Base-by-base conservation (phyloP, 129 eudicot genomes). In the Saposhnikovia divaricata region DNA sequence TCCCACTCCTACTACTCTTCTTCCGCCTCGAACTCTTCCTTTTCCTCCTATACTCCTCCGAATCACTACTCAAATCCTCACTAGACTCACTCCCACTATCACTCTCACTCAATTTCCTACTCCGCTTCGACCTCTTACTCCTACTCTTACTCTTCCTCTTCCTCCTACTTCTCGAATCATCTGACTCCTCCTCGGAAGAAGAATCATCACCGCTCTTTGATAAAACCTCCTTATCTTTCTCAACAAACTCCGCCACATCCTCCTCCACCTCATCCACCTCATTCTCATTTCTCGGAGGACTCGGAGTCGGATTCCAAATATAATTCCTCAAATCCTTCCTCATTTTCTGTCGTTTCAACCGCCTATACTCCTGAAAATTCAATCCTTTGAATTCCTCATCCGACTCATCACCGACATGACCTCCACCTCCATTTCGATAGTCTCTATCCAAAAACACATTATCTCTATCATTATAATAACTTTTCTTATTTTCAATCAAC, bases 291-390 rank as follows among this genome's bases (percentile, higher is more conserved):
- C 97, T 74, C 11, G 97, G 96, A 19, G 97, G 99, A 79, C 99
- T 95, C 50, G 99, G 97, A 3, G 99, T 95, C 10, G 84, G 77
- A 74, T 87, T 89, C 99, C 99, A 95, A 31, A 95, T 78, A 82
- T 88, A 80, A n/a, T 75, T 82, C 77, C 78, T 80, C 82, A 89
- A 75, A 83, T 14, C 59, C 80, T 90, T 90, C 77, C 98, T 79
- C 76, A 85, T 39, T 46, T 95, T 92, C 63, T 90, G 98, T 46
- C 99, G 84, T 78, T 95, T 92, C 1, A 87, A 80, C 92, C 97
- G 82, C 76, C 97, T 77, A 63, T 87, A 92, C 45, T 95, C 99
- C 59, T 90, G 96, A 9, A 72, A 92, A 45, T 74, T 74, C 77
- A 84, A 76, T 4, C 91, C 96, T 86, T 88, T 89, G 77, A 92